Percentiles rank a stretch among this genome's conserved stretches.
Evolutionary conservation across 148 eudicot genomes (phyloP).

Genomic region (Pharnaceum exiguum): DNA sequence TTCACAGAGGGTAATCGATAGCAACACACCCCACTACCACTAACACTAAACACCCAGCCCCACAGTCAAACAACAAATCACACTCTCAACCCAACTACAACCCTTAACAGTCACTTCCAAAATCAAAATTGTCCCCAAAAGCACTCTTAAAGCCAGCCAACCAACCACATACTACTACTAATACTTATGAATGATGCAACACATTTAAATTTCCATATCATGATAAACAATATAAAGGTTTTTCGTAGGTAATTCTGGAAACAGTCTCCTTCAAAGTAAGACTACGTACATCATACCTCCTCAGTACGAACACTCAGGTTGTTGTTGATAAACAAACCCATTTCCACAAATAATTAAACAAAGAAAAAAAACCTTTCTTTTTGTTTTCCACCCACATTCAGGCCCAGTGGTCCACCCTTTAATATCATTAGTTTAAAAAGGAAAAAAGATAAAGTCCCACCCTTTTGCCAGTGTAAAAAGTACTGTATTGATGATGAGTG

Average conservation of each 20-base stretch:
- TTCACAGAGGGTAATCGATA: conserved; percentile 33
- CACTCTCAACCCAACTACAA: too few relatives aligned
- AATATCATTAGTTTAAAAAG: background rate
- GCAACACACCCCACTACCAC: conserved; percentile 39
- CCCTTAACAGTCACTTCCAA: conserved; percentile 21
- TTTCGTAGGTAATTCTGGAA: too few relatives aligned
- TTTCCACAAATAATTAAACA: background rate
- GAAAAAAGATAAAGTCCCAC: conserved; percentile 1
- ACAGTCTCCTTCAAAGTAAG: too few relatives aligned
- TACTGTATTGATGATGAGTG: too few relatives aligned
- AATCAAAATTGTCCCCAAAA: conserved; percentile 18
- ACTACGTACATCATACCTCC: too few relatives aligned
- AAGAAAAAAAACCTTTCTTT: background rate
- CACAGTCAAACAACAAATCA: conserved; percentile 34
- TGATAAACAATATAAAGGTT: too few relatives aligned
- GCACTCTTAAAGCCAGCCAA: conserved; percentile 23
- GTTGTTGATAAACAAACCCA: background rate
- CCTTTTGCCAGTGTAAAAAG: conserved; percentile 10
- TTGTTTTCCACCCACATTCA: conserved; percentile 2
- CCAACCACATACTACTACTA: background rate
- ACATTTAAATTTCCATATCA: background rate
- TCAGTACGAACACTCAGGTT: too few relatives aligned
- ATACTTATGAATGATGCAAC: background rate
- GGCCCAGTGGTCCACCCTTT: conserved; percentile 26
- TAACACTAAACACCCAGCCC: too few relatives aligned